phyloP scores from a whole-genome alignment of 768 basidiomycete species.

The Tulasnella sp. region DNA sequence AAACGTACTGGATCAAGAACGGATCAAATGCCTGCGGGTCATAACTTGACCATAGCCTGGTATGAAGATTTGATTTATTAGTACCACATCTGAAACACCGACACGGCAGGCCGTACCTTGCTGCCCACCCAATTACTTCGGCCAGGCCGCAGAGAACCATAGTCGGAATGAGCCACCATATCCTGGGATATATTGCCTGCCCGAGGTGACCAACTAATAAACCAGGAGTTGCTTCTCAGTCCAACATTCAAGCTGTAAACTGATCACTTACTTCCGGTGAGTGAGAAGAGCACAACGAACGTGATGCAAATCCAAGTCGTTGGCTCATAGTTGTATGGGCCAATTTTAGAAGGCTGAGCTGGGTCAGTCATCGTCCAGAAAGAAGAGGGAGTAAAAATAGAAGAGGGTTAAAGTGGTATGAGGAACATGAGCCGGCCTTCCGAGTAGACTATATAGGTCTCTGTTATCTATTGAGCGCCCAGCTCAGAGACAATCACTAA shows the following conservation, averaged over 20 bases:
- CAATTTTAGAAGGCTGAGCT: too few species aligned
- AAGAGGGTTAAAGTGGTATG: too few species aligned
- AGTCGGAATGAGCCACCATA: constrained; percentile 14
- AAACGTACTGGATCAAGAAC: constrained; percentile 34
- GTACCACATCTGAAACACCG: too few species aligned
- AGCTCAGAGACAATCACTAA: too few species aligned
- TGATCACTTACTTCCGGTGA: constrained; percentile 9
- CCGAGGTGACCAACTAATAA: constrained; percentile 1
- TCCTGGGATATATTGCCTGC: constrained; percentile 3
- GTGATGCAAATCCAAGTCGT: constrained; percentile 29
- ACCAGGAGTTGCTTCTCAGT: constrained; percentile 2
- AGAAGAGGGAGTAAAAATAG: too few species aligned
- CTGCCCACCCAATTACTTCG: constrained; percentile 13
- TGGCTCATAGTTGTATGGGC: constrained; percentile 33
- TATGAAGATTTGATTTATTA: too few species aligned
- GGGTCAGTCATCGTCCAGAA: too few species aligned
- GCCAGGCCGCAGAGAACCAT: constrained; percentile 12
- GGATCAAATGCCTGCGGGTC: constrained; percentile 18
- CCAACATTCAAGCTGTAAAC: neutral
- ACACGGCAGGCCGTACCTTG: too few species aligned
- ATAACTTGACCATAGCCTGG: constrained; percentile 22
- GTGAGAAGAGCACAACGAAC: constrained; percentile 30
- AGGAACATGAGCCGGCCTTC: too few species aligned
- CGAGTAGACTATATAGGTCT: too few species aligned
- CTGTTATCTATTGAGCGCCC: too few species aligned